phyloP scores from a whole-genome alignment of 441 rosid species.

The Sinapis alba region DNA sequence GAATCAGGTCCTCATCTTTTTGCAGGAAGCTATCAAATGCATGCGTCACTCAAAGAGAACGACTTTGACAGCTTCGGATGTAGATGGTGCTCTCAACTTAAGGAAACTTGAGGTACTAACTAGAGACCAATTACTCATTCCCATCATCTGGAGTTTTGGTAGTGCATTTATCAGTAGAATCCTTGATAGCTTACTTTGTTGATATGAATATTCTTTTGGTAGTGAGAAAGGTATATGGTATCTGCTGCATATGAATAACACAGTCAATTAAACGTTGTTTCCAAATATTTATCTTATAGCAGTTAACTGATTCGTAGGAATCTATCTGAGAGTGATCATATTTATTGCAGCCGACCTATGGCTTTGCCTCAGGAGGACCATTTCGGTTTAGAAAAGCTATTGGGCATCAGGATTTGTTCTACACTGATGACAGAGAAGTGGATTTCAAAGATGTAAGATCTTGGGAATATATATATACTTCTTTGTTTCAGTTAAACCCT shows the following conservation, averaged over 20 bases:
- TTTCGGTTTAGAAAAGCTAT: conserved; percentile 81
- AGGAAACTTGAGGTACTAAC: conserved; percentile 75
- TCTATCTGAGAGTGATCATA: conserved; percentile 28
- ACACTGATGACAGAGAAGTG: conserved; percentile 84
- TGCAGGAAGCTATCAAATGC: conserved; percentile 85
- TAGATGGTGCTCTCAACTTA: conserved; percentile 79
- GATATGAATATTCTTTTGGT: background rate
- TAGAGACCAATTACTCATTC: background rate
- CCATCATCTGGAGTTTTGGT: background rate
- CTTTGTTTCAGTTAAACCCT: conserved; percentile 10
- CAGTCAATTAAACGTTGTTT: conserved; percentile 3
- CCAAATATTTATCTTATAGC: background rate
- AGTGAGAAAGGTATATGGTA: background rate
- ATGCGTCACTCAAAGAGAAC: conserved; percentile 94
- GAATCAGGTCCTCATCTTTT: background rate
- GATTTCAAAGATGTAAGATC: conserved; percentile 89
- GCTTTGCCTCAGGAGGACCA: conserved; percentile 77
- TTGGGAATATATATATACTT: background rate
- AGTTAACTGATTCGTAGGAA: background rate
- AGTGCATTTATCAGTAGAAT: background rate
- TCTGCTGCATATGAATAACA: background rate
- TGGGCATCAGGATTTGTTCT: conserved; percentile 85
- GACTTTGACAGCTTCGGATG: conserved; percentile 69
- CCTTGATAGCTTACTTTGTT: conserved; percentile 19
- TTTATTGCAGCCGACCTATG: conserved; percentile 75